Evolutionary conservation across 2,329 filamentous ascomycete species (phyloP), one percentile per base, ranked within the genome.

Genomic region (Xylaria sp.): DNA sequence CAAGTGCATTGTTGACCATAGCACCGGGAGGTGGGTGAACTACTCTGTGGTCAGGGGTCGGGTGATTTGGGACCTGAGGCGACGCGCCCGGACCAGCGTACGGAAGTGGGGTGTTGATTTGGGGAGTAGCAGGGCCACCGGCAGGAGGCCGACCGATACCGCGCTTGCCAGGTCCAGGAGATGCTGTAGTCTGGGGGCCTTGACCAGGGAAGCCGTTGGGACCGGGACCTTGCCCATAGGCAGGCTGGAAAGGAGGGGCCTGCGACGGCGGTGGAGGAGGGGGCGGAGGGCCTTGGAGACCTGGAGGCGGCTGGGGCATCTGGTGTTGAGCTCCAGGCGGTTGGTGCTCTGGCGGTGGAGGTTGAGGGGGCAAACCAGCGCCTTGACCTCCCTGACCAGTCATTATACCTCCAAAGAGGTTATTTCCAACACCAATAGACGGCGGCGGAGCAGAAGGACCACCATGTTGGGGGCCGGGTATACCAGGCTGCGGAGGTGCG

Each of bases 371-470:
- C 75, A 97, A 90, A 70, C 93, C 93, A 72, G 92, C 94, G 76
- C 91, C 92, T 83, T 95, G 94, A 76, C 91, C 92, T 71, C 88
- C 90, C 81, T 90, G 90, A 73, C 95, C 95, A 65, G 94, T 90
- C 93, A 99, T 98, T 79, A 98, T 97, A 66, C 94, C 94, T 74
- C 94, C 94, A 79, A 99, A 98, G 50, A 98, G 87, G 78, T 97
- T 96, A 80, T 92, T 95, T 32, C 95, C 94, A 78, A 97, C 92
- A 34, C 94, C 93, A 74, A 98, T 92, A 59, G 93, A 94, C 44
- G 96, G 95, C 70, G 92, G 92, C 71, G 94, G 92, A 82, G 96
- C 75, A 10, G 92, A 90, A 66, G 94, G 92, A 52, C 91, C 93
- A 68, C 89, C 89, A 73, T 96, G 93, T 77, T 92, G 91, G 69